Evolutionary conservation across 192 early-diverging fungal genomes (phyloP).

Genomic region (Coemansia pectinata): DNA sequence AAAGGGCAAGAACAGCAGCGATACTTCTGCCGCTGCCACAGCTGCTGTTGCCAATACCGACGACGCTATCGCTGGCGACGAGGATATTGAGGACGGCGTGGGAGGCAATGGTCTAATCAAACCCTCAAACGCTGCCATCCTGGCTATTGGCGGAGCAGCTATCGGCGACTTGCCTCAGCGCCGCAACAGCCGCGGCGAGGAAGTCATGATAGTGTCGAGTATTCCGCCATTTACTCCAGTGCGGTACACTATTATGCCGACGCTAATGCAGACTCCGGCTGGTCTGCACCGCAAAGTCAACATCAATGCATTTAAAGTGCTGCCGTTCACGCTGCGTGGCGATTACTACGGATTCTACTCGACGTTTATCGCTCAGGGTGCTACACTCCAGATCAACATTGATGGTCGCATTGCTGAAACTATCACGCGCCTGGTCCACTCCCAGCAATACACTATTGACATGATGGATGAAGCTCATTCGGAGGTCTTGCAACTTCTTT

Average conservation of each 20-base stretch:
- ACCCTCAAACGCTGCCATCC: constrained; percentile 40
- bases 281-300: constrained; percentile 47
- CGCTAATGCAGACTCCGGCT: constrained; percentile 52
- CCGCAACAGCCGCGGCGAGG: constrained; percentile 54
- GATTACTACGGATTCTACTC: constrained; percentile 58
- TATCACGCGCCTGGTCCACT: constrained; percentile 50
- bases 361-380: constrained; percentile 55
- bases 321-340: constrained; percentile 55
- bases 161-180: constrained; percentile 52
- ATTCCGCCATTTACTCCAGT: constrained; percentile 56
- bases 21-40: background rate
- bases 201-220: constrained; percentile 51
- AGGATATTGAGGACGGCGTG: background rate
- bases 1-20: background rate
- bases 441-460: constrained; percentile 55
- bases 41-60: background rate
- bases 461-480: constrained; percentile 59
- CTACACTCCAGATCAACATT: constrained; percentile 54
- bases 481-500: constrained; percentile 58
- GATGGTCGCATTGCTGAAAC: constrained; percentile 47
- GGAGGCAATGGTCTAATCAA: constrained; percentile 9
- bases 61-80: background rate
- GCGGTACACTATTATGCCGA: constrained; percentile 44
- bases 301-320: constrained; percentile 49
- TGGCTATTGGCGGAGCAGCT: constrained; percentile 44